phyloP scores from a whole-genome alignment of 2,329 filamentous ascomycete species.

The Colletotrichum sp. region DNA sequence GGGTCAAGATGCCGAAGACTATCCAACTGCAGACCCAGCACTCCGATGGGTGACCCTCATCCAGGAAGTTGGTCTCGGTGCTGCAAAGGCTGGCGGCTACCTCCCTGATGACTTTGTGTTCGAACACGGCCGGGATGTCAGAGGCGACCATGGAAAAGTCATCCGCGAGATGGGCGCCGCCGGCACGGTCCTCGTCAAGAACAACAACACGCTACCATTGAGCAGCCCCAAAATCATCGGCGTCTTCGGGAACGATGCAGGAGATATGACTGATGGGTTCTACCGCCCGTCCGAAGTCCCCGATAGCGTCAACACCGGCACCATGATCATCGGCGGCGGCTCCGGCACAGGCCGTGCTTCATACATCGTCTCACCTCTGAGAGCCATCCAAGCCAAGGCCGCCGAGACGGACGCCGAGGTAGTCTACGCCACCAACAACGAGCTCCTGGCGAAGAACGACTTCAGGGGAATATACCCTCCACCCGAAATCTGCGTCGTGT shows the following conservation, averaged over 20 bases:
- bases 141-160: constrained; percentile 58
- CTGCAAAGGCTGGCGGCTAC: constrained; percentile 3
- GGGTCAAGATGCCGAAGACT: constrained; percentile 70
- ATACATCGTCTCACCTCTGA: constrained; percentile 58
- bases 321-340: constrained; percentile 55
- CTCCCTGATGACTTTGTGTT: constrained; percentile 39
- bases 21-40: constrained; percentile 50
- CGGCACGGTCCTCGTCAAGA: constrained; percentile 79
- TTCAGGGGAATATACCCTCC: constrained; percentile 41
- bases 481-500: constrained; percentile 71
- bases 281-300: neutral
- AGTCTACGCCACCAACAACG: constrained; percentile 40
- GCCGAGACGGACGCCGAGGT: constrained; percentile 41
- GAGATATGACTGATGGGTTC: neutral
- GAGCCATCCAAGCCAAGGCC: constrained; percentile 53
- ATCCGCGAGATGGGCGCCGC: constrained; percentile 57
- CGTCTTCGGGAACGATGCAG: constrained; percentile 25
- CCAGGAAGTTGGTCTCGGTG: neutral
- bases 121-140: constrained; percentile 47
- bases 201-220: constrained; percentile 64
- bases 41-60: neutral
- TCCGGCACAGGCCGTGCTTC: constrained; percentile 56
- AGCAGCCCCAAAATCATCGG: constrained; percentile 47
- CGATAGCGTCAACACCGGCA: neutral
- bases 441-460: constrained; percentile 39